These are phyloP conservation scores for Fusarium mangiferae DNA, from an alignment of 2,329 filamentous ascomycete species.

Conservation along the genomic window DNA sequence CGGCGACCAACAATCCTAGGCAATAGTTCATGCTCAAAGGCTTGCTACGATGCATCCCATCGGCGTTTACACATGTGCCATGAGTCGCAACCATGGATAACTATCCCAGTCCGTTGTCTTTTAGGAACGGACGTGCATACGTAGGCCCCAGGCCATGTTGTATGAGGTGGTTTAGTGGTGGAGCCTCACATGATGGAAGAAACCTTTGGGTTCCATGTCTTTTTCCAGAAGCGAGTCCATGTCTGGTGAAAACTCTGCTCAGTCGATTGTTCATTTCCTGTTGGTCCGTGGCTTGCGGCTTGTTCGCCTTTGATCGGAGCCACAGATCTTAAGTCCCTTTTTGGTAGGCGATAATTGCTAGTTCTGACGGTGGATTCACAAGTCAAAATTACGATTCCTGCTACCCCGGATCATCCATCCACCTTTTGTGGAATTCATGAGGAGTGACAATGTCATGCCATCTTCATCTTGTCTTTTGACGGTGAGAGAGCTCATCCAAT, in stretches of 20 bases:
- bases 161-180: conserved; percentile 25
- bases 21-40: conserved; percentile 10
- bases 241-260: conserved; percentile 32
- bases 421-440: conserved; percentile 14
- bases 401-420: conserved; percentile 32
- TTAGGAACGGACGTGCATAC: conserved; percentile 12
- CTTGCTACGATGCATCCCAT: conserved; percentile 11
- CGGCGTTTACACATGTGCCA: conserved; percentile 4
- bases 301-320: conserved; percentile 14
- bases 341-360: conserved; percentile 12
- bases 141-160: neutral
- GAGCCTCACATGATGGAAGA: conserved; percentile 28
- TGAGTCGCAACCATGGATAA: conserved; percentile 19
- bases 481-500: conserved; percentile 14
- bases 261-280: conserved; percentile 20
- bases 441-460: neutral
- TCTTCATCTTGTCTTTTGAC: neutral
- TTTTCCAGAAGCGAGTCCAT: conserved; percentile 33
- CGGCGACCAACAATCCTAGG: conserved; percentile 11
- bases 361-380: conserved; percentile 21
- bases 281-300: conserved; percentile 8
- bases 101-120: neutral
- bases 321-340: conserved; percentile 19
- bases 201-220: conserved; percentile 23
- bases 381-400: conserved; percentile 4